Base-by-base conservation (phyloP, 2,329 filamentous ascomycete species). In the Phaeosphaeria sp. region DNA sequence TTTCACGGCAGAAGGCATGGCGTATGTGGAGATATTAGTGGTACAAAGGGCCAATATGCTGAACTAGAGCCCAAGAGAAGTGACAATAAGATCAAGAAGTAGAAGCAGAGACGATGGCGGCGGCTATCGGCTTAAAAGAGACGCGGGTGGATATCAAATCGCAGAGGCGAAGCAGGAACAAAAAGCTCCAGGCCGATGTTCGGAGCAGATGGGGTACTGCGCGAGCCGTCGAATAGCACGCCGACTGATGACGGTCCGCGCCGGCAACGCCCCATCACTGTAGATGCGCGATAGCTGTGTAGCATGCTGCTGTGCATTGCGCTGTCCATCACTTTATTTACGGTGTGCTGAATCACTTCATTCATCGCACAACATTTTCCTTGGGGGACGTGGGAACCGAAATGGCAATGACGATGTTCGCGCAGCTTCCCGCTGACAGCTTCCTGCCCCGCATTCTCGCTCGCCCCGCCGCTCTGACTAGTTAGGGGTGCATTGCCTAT, bases 1-100 rank as follows among this genome's bases (percentile, higher is more conserved):
- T 77, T 84, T 83, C 68, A 90, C 88, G 69, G 86, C 87, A 74
- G 84, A 86, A 76, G 92, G 92, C 92, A 96, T 96, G 71, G 78
- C 87, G 83, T 45, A 56, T 47, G 36, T 53, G 58, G 54, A 48
- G 51, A 46, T 56, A 44, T 57, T 18, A 49, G 65, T 67, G 55
- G 63, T 51, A 70, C 66, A 51, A 66, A 20, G 55, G 46, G 48
- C 24, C 56, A 50, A 64, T 68, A 62, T 54, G 18, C n/a, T 22
- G 44, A 11, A 11, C 11, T 7, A n/a, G 25, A 39, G 8, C 13
- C 36, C 40, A 33, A 42, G 27, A 43, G 11, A 49, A 42, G 46
- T 54, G 51, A 20, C 15, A 21, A 24, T 22, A 46, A 53, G 51
- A 56, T n/a, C 51, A 25, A 43, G 49, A 27, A 36, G 39, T 25